Conservation (phyloP, 1,284 basidiomycete species). For the Taiwanofungus camphoratus region DNA sequence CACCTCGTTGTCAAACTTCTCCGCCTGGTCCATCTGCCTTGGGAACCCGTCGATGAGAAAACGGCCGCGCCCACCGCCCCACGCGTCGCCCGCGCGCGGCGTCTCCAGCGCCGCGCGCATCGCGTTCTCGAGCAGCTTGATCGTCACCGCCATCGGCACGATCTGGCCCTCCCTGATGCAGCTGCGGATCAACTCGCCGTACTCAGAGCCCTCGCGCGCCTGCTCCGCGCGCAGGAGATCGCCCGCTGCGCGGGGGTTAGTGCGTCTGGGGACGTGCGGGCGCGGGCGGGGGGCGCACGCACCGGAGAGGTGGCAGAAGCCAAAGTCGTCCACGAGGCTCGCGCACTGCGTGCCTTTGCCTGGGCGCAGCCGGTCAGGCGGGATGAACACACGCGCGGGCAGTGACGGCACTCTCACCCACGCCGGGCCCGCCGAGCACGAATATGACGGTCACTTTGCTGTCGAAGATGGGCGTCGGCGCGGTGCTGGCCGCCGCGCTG, state of each 20-base stretch:
- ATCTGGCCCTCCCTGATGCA: slow-evolving; percentile 93
- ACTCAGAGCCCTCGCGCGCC: slow-evolving; percentile 78
- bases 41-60: slow-evolving; percentile 99
- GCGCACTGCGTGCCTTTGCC: slow-evolving; percentile 98
- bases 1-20: slow-evolving; percentile 88
- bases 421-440: slow-evolving; percentile 96
- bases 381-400: neutral
- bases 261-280: slow-evolving; percentile 2
- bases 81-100: slow-evolving; percentile 44
- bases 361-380: slow-evolving; percentile 28
- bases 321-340: slow-evolving; percentile 82
- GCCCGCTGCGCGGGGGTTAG: slow-evolving; percentile 74
- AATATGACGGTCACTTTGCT: slow-evolving; percentile 86
- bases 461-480: slow-evolving; percentile 56
- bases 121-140: slow-evolving; percentile 93
- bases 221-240: slow-evolving; percentile 96
- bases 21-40: slow-evolving; percentile 96
- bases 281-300: slow-evolving; percentile 9
- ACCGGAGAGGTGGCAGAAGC: slow-evolving; percentile 95
- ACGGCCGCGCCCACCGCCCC: slow-evolving; percentile 72
- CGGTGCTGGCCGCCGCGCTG: neutral
- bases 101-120: slow-evolving; percentile 67
- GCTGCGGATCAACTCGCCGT: slow-evolving; percentile 82
- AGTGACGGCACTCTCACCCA: slow-evolving; percentile 47
- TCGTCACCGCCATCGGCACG: slow-evolving; percentile 96